phyloP scores from a whole-genome alignment of 257 asterid genomes.

The Fraxinus excelsior region DNA sequence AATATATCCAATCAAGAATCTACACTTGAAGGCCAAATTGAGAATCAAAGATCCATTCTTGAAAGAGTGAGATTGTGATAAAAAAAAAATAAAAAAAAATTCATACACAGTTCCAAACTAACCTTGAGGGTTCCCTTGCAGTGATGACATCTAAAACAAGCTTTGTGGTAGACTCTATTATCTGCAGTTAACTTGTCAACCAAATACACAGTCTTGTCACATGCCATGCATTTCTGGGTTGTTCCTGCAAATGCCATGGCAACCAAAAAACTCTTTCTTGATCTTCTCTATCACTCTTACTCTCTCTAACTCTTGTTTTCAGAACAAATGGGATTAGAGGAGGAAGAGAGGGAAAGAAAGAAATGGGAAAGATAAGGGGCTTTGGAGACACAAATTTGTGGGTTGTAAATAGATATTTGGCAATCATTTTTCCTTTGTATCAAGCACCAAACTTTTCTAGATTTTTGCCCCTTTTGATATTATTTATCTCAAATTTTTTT shows the following conservation, averaged over 20 bases:
- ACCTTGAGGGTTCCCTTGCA: conserved; percentile 96
- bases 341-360: background rate
- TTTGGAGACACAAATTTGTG: conserved; percentile 19
- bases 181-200: conserved; percentile 91
- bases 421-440: conserved; percentile 46
- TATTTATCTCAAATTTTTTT: background rate
- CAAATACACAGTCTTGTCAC: conserved; percentile 86
- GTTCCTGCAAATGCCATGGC: conserved; percentile 98
- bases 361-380: conserved; percentile 37
- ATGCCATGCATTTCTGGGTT: conserved; percentile 96
- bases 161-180: conserved; percentile 82
- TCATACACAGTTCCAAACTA: background rate
- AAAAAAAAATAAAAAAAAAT: no score
- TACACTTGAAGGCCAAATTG: background rate
- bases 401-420: conserved; percentile 32
- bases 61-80: background rate
- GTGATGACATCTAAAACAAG: conserved; percentile 97
- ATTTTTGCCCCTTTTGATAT: background rate
- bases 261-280: conserved; percentile 10
- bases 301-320: conserved; percentile 10
- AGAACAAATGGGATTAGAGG: background rate
- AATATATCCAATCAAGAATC: background rate
- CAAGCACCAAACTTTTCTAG: conserved; percentile 35
- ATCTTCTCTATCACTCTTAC: background rate
- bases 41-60: background rate